Percentiles rank a stretch among this genome's conserved stretches.
Evolutionary conservation across 768 basidiomycete species (phyloP).

Genomic region (Pluteus cervinus): DNA sequence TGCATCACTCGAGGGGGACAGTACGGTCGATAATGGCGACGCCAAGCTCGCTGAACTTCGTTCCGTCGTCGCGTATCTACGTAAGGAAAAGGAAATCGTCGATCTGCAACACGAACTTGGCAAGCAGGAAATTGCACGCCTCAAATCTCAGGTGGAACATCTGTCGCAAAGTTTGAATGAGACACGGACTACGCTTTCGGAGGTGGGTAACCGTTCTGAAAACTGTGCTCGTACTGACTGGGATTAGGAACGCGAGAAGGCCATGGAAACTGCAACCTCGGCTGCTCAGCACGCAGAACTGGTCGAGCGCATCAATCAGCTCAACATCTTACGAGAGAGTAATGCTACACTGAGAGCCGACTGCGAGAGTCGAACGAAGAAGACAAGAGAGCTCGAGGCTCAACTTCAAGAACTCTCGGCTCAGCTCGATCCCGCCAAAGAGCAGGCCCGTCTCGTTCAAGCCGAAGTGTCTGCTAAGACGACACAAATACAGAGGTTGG

Average conservation of each 20-base stretch:
- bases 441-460: conserved; percentile 55
- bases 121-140: conserved; percentile 65
- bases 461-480: conserved; percentile 74
- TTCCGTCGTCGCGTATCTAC: conserved; percentile 72
- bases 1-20: conserved; percentile 36
- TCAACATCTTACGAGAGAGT: conserved; percentile 83
- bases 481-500: conserved; percentile 60
- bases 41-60: conserved; percentile 68
- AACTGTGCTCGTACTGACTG: conserved; percentile 4
- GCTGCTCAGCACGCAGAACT: conserved; percentile 80
- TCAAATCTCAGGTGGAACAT: conserved; percentile 74
- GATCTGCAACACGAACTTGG: conserved; percentile 82
- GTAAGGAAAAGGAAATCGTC: conserved; percentile 90
- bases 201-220: conserved; percentile 34
- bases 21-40: conserved; percentile 47
- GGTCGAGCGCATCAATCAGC: conserved; percentile 79
- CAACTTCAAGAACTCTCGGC: conserved; percentile 51
- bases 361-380: conserved; percentile 63
- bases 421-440: conserved; percentile 72
- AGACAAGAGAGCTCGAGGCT: conserved; percentile 57
- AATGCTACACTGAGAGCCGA: conserved; percentile 81
- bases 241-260: conserved; percentile 72
- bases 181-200: conserved; percentile 59
- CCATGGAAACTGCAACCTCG: conserved; percentile 62
- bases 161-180: conserved; percentile 66